These are phyloP conservation scores for Amanita subjunquillea DNA, from an alignment of 768 basidiomycete species.

Conservation along the genomic window DNA sequence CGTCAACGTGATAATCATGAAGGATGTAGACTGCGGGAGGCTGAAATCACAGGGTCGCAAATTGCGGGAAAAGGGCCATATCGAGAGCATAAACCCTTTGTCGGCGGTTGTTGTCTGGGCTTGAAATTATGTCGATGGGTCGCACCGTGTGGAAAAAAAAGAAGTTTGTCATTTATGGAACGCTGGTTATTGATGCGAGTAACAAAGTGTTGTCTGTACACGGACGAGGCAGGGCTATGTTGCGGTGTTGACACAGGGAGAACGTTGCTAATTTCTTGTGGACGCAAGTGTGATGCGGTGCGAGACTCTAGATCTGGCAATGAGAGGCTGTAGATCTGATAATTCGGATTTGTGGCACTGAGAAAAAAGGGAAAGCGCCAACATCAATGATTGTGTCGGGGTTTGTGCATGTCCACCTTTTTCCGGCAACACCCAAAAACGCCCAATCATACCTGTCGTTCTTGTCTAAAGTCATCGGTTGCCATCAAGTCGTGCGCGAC, in stretches of 20 bases:
- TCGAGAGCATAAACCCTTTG: background rate
- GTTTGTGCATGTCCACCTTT: background rate
- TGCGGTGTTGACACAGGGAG: background rate
- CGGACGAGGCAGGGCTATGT: background rate
- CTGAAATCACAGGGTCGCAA: background rate
- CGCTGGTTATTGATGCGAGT: background rate
- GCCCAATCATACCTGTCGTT: background rate
- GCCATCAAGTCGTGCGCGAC: background rate
- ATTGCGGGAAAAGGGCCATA: background rate
- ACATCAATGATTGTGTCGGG: background rate
- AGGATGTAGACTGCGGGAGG: conserved; percentile 5
- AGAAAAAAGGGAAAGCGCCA: background rate
- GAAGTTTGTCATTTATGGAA: background rate
- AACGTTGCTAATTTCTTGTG: background rate
- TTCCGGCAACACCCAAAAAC: too few species aligned
- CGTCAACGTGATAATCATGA: background rate
- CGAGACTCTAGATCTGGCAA: background rate
- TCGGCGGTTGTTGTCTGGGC: background rate
- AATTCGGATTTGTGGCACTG: background rate
- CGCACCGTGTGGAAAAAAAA: background rate
- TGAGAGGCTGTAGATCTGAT: background rate
- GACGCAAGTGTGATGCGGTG: background rate
- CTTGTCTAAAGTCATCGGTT: background rate
- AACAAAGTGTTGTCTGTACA: background rate
- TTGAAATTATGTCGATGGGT: background rate